Base-by-base conservation (phyloP, 2,329 filamentous ascomycete species). In the Thielaviopsis ethacetica region DNA sequence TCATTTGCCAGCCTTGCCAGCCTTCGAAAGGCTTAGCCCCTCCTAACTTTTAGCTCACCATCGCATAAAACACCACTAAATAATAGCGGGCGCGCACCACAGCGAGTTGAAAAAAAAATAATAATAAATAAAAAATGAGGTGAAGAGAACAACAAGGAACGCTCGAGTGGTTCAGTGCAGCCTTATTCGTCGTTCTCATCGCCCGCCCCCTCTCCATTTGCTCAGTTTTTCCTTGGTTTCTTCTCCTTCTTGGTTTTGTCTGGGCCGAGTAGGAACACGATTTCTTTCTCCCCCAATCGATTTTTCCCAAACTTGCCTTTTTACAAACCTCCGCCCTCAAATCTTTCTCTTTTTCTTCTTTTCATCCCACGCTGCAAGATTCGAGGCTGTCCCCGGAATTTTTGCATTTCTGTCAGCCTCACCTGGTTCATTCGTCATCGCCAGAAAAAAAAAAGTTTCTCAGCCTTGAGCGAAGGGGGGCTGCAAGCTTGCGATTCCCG, bases 181-280 rank as follows among this genome's bases (percentile, higher is more conserved):
- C 59, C 59, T 60, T 60, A 57, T 41, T 54, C 54, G 51, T 51
- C 26, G 49, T 49, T 57, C 59, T 54, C 54, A 27, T 30, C 30
- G 49, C 55, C 44, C 59, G 26, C 52, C 55, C 54, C 55, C 50
- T 60, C 26, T 50, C 44, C 49, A 38, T n/a, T 50, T 38, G 50
- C 51, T 26, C 22, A 41, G 47, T 47, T 54, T 44, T 47, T 58
- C 56, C 10, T 56, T 38, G 30, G 47, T 54, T 51, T 27, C 26
- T 58, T 54, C 30, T 47, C 26, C 44, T 12, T 50, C 26, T 53
- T 53, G 15, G 51, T 26, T 58, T 57, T 13, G 47, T 26, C 17
- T 44, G 38, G 17, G 38, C 17, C 17, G 7, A 44, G 38, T 44
- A 44, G 38, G 38, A 44, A 44, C 38, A 44, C 12, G 38, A 44